Conservation (phyloP, 768 basidiomycete species). For the Postia placenta region DNA sequence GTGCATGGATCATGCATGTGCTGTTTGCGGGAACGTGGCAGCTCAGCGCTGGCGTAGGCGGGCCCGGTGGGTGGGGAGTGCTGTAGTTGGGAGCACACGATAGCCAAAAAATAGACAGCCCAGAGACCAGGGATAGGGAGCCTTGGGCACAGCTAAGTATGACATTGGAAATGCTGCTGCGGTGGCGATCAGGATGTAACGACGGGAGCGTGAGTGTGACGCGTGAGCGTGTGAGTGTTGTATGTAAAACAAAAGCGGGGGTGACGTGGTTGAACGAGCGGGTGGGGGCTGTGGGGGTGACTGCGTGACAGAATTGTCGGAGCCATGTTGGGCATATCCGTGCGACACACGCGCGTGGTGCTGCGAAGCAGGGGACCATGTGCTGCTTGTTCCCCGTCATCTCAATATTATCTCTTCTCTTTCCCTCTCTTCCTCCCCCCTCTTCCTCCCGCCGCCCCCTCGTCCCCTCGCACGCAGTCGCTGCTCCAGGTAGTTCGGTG, state of each 20-base stretch:
- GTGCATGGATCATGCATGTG: background rate
- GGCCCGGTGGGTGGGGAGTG: constrained; percentile 1
- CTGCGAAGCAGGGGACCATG: constrained; percentile 15
- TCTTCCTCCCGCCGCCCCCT: constrained; percentile 6
- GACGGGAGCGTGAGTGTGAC: constrained; percentile 8
- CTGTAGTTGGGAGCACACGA: too few species aligned
- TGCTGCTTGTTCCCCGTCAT: constrained; percentile 14
- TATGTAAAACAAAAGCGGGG: background rate
- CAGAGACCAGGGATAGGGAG: background rate
- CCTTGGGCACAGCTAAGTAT: background rate
- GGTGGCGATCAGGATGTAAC: constrained; percentile 2
- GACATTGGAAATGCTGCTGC: constrained; percentile 2
- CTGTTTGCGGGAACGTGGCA: background rate
- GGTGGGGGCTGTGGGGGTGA: constrained; percentile 1
- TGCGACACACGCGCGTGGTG: constrained; percentile 13
- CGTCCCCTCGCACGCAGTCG: constrained; percentile 10
- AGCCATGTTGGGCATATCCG: constrained; percentile 5
- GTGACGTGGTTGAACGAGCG: constrained; percentile 2
- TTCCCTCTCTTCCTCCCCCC: constrained; percentile 10
- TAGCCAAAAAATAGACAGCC: background rate
- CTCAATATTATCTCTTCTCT: constrained; percentile 11
- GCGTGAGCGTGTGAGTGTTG: background rate
- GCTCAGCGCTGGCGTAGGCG: background rate
- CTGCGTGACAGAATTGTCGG: background rate
- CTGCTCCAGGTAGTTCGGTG: constrained; percentile 5